These are phyloP conservation scores for Kodamaea fungicola DNA, from an alignment of 1,139 yeast genomes.

Conservation along the genomic window DNA sequence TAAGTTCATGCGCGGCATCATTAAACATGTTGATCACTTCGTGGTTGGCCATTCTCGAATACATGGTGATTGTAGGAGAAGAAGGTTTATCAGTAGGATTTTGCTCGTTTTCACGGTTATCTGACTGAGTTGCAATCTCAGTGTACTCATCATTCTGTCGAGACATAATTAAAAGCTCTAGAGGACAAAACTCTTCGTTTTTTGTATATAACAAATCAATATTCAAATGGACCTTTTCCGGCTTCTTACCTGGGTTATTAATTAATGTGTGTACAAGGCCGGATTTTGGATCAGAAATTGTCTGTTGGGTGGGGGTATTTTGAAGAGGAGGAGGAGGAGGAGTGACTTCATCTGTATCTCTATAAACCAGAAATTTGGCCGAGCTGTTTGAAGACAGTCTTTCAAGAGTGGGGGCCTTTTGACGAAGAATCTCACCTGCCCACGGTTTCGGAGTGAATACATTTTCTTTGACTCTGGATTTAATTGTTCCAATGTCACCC, in stretches of 20 bases:
- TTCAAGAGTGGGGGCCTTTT: constrained; percentile 17
- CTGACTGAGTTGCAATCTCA: constrained; percentile 5
- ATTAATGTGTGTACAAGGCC: constrained; percentile 44
- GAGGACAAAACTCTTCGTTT: constrained; percentile 50
- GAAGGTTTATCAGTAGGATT: constrained; percentile 22
- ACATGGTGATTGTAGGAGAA: constrained; percentile 78
- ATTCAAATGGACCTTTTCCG: constrained; percentile 64
- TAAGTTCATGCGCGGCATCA: constrained; percentile 44
- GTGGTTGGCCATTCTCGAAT: constrained; percentile 70
- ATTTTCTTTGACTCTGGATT: constrained; percentile 64
- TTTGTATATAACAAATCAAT: constrained; percentile 50
- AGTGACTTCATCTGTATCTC: constrained; percentile 21
- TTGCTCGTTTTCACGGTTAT: background rate
- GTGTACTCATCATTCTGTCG: constrained; percentile 2
- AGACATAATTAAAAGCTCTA: constrained; percentile 52
- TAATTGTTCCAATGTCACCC: constrained; percentile 46
- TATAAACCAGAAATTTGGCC: constrained; percentile 38
- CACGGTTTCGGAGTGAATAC: constrained; percentile 55
- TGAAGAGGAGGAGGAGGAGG: background rate
- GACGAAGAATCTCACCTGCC: constrained; percentile 59
- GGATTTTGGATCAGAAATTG: constrained; percentile 34
- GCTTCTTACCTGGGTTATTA: constrained; percentile 54
- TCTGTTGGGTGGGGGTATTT: constrained; percentile 3
- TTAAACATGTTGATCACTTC: constrained; percentile 79
- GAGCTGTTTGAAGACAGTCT: constrained; percentile 12